Base-by-base conservation (phyloP, 192 early-diverging fungal genomes). In the Coemansia sp. region DNA sequence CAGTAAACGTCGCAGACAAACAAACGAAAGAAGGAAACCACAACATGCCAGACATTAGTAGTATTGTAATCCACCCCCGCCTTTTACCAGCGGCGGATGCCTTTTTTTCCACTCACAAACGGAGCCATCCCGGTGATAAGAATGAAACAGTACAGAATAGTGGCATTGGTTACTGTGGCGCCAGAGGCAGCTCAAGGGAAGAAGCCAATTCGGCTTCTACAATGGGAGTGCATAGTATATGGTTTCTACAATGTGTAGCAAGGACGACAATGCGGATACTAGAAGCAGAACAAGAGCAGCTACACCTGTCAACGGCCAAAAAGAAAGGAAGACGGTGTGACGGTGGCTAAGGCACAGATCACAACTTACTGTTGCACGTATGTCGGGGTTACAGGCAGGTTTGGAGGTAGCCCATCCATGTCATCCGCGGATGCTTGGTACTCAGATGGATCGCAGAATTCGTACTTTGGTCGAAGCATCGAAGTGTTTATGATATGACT, bases 361-460 rank as follows among this genome's bases (percentile, higher is more conserved):
- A 56, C 61, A 52, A 81, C 79, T 81, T 76, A 81, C 79, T 72
- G 69, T 52, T 70, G 67, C 21, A 81, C 79, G 42, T 73, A 76
- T 62, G 79, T 81, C 40, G 79, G 74, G 38, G 62, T 68, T 50
- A 76, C 70, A 38, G 79, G 74, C 45, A 76, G 71, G 50, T 81
- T 72, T 44, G 63, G 67, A 7, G 74, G 65, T 16, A 81, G 63
- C 23, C 64, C 70, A 49, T 65, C 74, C 74, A 76, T 73, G 41
- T 70, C 70, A 60, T 73, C 68, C 56, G 66, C 26, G 57, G 74
- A 53, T 42, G 69, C 74, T 47, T 70, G 74, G 57, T 66, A 75
- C 63, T 81, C 79, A 53, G 79, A 68, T 26, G 79, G 65, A 54
- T 81, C 79, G 63, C 79, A 81, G 56, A 81, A 81, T 65, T 81